Base-by-base conservation (phyloP, 805 yeast species). In the Metschnikowia kunwiensis region DNA sequence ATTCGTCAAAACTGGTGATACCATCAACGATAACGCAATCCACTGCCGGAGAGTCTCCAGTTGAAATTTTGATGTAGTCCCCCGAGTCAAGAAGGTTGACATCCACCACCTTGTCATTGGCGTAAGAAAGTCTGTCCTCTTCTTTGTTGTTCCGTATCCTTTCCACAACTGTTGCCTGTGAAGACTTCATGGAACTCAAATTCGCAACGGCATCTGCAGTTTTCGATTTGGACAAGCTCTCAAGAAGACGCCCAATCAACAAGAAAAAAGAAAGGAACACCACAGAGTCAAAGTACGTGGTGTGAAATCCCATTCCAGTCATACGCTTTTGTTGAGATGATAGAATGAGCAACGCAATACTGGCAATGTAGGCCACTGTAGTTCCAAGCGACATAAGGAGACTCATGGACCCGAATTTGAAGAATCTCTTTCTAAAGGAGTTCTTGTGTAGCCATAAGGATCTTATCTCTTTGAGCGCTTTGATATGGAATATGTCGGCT, bases 391-490 rank as follows among this genome's bases (percentile, higher is more conserved):
- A 70, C 81, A 84, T 79, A 45, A 84, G 68, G 44, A 83, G 55
- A 52, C 75, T 82, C 91, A 84, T 84, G 2, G 88, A 80, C 3
- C 94, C 94, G 57, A 84, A 84, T 48, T 72, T 72, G 44, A 83
- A 72, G 11, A 83, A 43, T 26, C 88, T 61, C 44, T 75, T 69
- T 15, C 53, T 61, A 71, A 79, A 76, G 1, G 79, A 61, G 30
- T 75, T 78, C 24, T 72, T 73, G 27, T 68, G 64, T 11, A 62
- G 53, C 85, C 86, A 82, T 20, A 83, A 54, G 3, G 77, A 63
- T 36, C 65, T 51, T 2, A 83, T 45, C 50, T 83, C 91, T 33
- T 70, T 71, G 19, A 77, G 10, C 0, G 91, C 85, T 50, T 82
- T 84, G 10, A 62, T 48, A 49, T 84, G 93, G 60, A 83, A 84